phyloP scores from a whole-genome alignment of 495 filamentous ascomycete species.

The Rhypophila decipiens region DNA sequence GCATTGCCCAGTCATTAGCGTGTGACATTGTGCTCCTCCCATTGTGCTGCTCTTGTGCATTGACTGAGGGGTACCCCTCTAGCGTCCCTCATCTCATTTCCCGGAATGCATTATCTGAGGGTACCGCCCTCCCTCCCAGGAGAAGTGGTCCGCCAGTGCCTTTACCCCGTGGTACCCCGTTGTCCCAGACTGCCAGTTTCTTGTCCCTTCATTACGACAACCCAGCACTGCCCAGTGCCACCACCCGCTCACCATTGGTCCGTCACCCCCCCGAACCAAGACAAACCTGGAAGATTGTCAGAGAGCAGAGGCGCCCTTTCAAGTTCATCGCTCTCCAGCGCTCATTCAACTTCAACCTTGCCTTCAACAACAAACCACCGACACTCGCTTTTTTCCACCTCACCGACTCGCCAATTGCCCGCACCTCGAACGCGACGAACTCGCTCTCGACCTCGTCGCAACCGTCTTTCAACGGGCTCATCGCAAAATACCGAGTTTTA shows the following conservation, averaged over 20 bases:
- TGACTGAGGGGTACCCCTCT: neutral
- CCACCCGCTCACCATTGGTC: neutral
- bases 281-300: neutral
- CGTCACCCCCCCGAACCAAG: neutral
- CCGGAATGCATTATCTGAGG: conserved; percentile 13
- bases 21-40: neutral
- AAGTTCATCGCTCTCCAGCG: too few species aligned
- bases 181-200: conserved; percentile 1
- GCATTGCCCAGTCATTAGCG: neutral
- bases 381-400: neutral
- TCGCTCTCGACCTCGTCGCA: conserved; percentile 2
- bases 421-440: neutral
- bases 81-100: conserved; percentile 12
- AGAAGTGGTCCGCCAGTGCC: neutral
- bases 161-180: neutral
- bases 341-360: conserved; percentile 1
- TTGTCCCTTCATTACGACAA: conserved; percentile 7
- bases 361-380: neutral
- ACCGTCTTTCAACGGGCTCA: conserved; percentile 7
- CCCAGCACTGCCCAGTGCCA: conserved; percentile 3
- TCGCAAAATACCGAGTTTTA: conserved; percentile 5
- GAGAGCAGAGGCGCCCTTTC: neutral
- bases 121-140: conserved; percentile 1
- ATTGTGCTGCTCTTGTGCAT: neutral
- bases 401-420: conserved; percentile 3